Percentiles rank a stretch among this genome's conserved stretches.
Evolutionary conservation across 2,329 filamentous ascomycete species (phyloP).

Genomic region (Cadophora sp.): DNA sequence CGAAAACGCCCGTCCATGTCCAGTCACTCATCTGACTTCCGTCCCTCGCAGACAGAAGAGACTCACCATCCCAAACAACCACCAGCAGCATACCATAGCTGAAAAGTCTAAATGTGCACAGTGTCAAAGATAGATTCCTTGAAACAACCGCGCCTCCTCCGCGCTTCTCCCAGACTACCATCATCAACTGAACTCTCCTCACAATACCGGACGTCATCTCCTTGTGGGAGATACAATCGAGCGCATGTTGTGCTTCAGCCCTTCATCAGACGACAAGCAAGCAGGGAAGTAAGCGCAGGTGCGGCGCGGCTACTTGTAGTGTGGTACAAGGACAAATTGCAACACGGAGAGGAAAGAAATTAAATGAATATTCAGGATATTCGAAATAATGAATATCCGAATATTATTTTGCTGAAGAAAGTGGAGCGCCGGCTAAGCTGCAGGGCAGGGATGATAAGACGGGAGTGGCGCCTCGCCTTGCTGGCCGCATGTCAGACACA

Average conservation of each 20-base stretch:
- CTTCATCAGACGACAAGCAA: neutral
- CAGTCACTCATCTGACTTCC: too few species aligned
- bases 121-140: too few species aligned
- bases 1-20: too few species aligned
- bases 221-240: neutral
- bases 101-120: too few species aligned
- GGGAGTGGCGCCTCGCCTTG: neutral
- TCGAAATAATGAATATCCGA: neutral
- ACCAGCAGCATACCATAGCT: too few species aligned
- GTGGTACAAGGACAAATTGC: neutral
- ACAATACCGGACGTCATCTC: neutral
- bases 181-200: neutral
- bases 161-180: neutral
- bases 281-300: neutral
- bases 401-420: neutral
- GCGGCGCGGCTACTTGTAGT: constrained; percentile 9
- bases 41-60: too few species aligned
- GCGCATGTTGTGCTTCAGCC: neutral
- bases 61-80: too few species aligned
- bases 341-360: neutral
- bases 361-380: neutral
- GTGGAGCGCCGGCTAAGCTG: too few species aligned
- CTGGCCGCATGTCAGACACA: neutral
- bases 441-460: neutral
- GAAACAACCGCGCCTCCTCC: too few species aligned